Evolutionary conservation across 495 filamentous ascomycete species (phyloP).

Genomic region (Hyaloscypha bicolor): DNA sequence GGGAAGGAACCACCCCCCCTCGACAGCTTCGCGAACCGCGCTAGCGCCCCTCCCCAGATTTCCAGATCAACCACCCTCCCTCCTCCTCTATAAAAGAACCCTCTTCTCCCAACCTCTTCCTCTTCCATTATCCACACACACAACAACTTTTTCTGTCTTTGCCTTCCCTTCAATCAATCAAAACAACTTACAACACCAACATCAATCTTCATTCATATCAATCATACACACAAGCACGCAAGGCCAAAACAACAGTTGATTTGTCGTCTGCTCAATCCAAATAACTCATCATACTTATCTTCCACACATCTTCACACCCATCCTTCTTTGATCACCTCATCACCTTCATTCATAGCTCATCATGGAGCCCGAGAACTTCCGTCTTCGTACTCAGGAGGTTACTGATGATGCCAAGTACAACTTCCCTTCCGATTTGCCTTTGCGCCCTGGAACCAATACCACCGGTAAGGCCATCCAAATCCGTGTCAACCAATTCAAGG

Average conservation of each 20-base stretch:
- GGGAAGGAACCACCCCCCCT: not conserved
- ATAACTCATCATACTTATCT: conserved; percentile 7
- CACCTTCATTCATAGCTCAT: conserved; percentile 11
- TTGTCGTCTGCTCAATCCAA: conserved; percentile 18
- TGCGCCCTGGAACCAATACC: conserved; percentile 55
- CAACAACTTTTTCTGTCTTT: not conserved
- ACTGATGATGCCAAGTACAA: conserved; percentile 19
- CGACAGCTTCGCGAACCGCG: not conserved
- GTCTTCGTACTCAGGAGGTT: conserved; percentile 2
- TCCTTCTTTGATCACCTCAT: conserved; percentile 18
- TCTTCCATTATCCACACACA: not conserved
- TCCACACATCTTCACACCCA: conserved; percentile 21
- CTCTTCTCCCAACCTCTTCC: conserved; percentile 2
- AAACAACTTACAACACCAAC: not conserved
- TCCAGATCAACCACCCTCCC: not conserved
- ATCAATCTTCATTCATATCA: conserved; percentile 2
- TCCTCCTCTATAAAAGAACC: conserved; percentile 3
- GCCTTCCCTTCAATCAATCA: not conserved
- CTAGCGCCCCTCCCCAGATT: conserved; percentile 5
- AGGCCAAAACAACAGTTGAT: conserved; percentile 17
- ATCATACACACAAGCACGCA: conserved; percentile 1
- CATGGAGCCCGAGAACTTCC: conserved; percentile 31
- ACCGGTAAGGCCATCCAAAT: conserved; percentile 61
- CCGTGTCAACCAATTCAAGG: conserved; percentile 72
- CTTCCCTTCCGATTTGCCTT: conserved; percentile 14